These are phyloP conservation scores for Zasmidium citrigriseum DNA, from an alignment of 2,329 filamentous ascomycete genomes.

Conservation along the genomic window DNA sequence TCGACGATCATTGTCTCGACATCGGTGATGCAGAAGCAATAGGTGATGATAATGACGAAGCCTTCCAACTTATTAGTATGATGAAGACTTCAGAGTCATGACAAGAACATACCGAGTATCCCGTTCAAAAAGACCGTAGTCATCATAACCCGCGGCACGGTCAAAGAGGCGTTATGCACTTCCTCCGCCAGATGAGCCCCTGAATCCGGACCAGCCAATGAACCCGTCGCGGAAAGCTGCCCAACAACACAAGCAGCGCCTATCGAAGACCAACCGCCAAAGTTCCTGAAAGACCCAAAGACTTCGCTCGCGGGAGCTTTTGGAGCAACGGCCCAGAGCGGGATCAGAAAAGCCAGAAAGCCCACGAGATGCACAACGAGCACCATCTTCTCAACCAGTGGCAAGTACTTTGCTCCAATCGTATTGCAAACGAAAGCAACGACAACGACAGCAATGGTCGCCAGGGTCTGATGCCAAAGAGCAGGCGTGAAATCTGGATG, in stretches of 20 bases:
- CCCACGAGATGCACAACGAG: constrained; percentile 52
- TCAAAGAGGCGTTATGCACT: too few relatives aligned
- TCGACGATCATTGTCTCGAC: too few relatives aligned
- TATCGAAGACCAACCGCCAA: constrained; percentile 44
- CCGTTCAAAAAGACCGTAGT: too few relatives aligned
- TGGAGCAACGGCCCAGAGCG: constrained; percentile 47
- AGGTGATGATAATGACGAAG: too few relatives aligned
- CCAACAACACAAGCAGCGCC: constrained; percentile 47
- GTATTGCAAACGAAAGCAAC: constrained; percentile 24
- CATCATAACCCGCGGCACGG: too few relatives aligned
- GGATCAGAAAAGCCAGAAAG: constrained; percentile 53
- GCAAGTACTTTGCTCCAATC: constrained; percentile 35
- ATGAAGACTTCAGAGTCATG: too few relatives aligned
- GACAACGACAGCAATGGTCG: constrained; percentile 15
- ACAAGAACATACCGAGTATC: too few relatives aligned
- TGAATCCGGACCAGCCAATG: constrained; percentile 13
- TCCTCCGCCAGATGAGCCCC: too few relatives aligned
- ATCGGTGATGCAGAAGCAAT: too few relatives aligned
- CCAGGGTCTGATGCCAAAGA: constrained; percentile 28
- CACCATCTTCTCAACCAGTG: constrained; percentile 46
- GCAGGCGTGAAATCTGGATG: constrained; percentile 10
- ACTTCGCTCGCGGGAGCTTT: constrained; percentile 52
- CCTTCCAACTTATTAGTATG: too few relatives aligned
- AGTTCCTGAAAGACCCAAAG: constrained; percentile 43
- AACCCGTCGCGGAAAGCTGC: constrained; percentile 20